These are phyloP conservation scores for Lenwebbia sp. DNA, from an alignment of 345 rosid genomes.

Conservation along the genomic window DNA sequence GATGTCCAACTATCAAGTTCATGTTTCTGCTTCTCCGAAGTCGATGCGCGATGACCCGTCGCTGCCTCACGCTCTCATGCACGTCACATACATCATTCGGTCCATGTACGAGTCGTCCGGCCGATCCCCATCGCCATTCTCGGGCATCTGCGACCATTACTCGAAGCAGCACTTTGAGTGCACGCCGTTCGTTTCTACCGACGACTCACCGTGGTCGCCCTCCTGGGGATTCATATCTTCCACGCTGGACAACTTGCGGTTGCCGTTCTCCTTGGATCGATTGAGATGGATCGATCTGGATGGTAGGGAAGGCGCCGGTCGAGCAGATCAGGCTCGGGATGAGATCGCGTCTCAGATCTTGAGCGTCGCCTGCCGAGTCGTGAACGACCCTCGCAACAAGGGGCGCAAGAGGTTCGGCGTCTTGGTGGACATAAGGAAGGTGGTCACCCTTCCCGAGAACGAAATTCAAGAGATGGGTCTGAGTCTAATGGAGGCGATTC, in stretches of 20 bases:
- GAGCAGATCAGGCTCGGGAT: neutral
- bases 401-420: neutral
- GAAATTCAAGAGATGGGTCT: too few species aligned
- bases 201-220: neutral
- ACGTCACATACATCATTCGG: neutral
- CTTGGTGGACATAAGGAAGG: neutral
- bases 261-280: neutral
- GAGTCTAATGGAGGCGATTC: neutral
- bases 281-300: neutral
- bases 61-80: neutral
- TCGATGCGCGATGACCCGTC: neutral
- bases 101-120: neutral
- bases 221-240: neutral
- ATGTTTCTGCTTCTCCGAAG: neutral
- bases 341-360: neutral
- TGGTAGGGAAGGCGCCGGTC: neutral
- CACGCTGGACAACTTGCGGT: neutral
- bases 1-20: neutral
- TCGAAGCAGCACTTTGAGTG: neutral
- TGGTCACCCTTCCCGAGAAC: neutral
- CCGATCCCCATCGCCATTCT: neutral
- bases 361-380: neutral
- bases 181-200: neutral
- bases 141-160: neutral
- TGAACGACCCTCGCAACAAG: neutral